A percentile compares a stretch with the other conserved stretches of the same genome.
phyloP scores from a whole-genome alignment of 192 early-diverging fungal genomes.

The Kappamyces sp. region DNA sequence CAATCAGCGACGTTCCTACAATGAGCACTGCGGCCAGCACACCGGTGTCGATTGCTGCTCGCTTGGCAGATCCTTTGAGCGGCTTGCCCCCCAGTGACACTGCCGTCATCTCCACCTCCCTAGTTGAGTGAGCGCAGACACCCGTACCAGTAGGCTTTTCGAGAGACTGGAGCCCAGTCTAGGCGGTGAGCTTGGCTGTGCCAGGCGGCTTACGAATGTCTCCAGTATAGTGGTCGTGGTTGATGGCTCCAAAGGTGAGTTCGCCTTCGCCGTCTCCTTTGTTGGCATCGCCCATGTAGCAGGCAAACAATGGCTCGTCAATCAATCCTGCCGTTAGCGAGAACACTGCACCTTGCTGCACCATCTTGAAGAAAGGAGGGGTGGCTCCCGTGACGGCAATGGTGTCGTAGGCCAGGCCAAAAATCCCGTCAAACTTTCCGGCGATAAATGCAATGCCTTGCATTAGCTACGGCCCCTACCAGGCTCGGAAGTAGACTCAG shows the following conservation, averaged over 20 bases:
- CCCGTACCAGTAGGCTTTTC: slow-evolving; percentile 79
- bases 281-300: slow-evolving; percentile 75
- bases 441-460: slow-evolving; percentile 75
- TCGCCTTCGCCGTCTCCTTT: slow-evolving; percentile 73
- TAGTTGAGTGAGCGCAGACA: too few species aligned
- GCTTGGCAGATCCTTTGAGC: slow-evolving; percentile 39
- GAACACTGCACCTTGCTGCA: slow-evolving; percentile 37
- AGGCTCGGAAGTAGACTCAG: slow-evolving; percentile 94
- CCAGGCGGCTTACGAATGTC: slow-evolving; percentile 33
- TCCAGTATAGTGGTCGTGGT: slow-evolving; percentile 65
- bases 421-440: slow-evolving; percentile 95
- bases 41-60: slow-evolving; percentile 90
- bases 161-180: slow-evolving; percentile 77
- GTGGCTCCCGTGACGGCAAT: slow-evolving; percentile 85
- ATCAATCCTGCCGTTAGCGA: slow-evolving; percentile 52
- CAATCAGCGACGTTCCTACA: slow-evolving; percentile 70
- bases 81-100: slow-evolving; percentile 75
- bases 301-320: slow-evolving; percentile 82
- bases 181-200: background rate
- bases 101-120: slow-evolving; percentile 82
- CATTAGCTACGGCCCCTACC: slow-evolving; percentile 29
- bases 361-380: slow-evolving; percentile 93
- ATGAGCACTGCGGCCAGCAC: background rate
- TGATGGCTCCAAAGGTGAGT: slow-evolving; percentile 81
- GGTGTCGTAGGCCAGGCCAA: slow-evolving; percentile 70